A percentile compares a stretch with the other conserved stretches of the same genome.
phyloP scores from a whole-genome alignment of 2,329 filamentous ascomycete genomes.

The Phoma herbarum region DNA sequence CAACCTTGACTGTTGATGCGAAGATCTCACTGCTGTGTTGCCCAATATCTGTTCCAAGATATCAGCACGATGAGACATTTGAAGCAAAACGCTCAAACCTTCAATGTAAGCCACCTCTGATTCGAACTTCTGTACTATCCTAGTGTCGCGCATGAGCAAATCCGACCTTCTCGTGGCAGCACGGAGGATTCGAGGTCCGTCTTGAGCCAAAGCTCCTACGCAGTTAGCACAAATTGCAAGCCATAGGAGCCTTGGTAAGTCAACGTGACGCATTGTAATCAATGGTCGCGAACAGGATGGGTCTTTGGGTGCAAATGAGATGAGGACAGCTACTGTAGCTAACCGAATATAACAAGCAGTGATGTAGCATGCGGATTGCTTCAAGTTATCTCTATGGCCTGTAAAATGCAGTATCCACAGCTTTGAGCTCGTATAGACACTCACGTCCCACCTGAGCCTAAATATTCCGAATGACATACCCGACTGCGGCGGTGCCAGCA shows the following conservation, averaged over 20 bases:
- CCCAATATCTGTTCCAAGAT: constrained; percentile 31
- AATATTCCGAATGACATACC: background rate
- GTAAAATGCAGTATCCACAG: background rate
- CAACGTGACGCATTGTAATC: constrained; percentile 5
- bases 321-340: background rate
- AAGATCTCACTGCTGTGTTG: constrained; percentile 41
- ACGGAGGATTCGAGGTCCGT: constrained; percentile 34
- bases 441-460: background rate
- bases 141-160: constrained; percentile 34
- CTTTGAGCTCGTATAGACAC: constrained; percentile 1
- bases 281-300: background rate
- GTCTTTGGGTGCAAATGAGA: background rate
- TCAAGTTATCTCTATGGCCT: background rate
- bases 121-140: constrained; percentile 40
- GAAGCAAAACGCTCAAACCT: constrained; percentile 27
- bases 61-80: constrained; percentile 10
- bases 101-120: constrained; percentile 47
- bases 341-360: background rate
- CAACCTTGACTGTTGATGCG: constrained; percentile 46
- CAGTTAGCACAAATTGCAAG: constrained; percentile 3
- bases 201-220: constrained; percentile 14
- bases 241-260: constrained; percentile 1
- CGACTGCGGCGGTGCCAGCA: constrained; percentile 8
- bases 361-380: background rate
- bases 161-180: constrained; percentile 45